Evolutionary conservation across 805 yeast genomes (phyloP).

Genomic region (Wickerhamiella vanderwaltii): DNA sequence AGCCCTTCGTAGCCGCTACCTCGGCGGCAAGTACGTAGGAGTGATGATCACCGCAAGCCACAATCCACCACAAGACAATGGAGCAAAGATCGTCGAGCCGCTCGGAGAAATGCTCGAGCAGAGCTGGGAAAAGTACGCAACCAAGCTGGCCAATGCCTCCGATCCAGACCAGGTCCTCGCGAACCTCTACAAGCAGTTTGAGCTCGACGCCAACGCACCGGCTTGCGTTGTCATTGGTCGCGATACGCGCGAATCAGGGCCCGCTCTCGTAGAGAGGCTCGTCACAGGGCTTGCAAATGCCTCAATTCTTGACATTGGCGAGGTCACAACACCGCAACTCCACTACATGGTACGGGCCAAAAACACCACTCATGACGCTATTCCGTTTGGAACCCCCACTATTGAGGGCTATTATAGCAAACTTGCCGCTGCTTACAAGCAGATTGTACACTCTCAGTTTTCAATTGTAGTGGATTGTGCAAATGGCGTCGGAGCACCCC

Average conservation of each 20-base stretch:
- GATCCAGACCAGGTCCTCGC: constrained; percentile 33
- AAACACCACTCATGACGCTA: constrained; percentile 40
- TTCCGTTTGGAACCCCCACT: constrained; percentile 44
- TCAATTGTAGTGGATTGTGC: constrained; percentile 72
- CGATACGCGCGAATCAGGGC: constrained; percentile 83
- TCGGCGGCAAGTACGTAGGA: constrained; percentile 66
- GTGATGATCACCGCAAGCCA: constrained; percentile 95
- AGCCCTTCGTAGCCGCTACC: constrained; percentile 59
- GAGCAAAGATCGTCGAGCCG: constrained; percentile 90
- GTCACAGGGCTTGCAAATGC: constrained; percentile 50
- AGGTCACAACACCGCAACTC: constrained; percentile 86
- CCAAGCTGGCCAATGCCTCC: constrained; percentile 60
- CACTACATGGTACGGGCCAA: constrained; percentile 70
- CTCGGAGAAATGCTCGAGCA: constrained; percentile 78
- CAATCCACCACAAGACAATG: constrained; percentile 85
- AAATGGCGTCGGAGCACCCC: constrained; percentile 92
- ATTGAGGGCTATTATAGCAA: constrained; percentile 63
- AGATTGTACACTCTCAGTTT: constrained; percentile 27
- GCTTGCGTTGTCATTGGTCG: constrained; percentile 58
- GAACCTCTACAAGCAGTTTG: constrained; percentile 31
- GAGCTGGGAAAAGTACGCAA: constrained; percentile 75
- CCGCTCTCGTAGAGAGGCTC: constrained; percentile 45
- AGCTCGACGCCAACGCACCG: constrained; percentile 35
- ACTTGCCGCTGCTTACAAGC: constrained; percentile 41
- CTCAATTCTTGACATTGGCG: constrained; percentile 42